Base-by-base conservation (phyloP, 192 early-diverging fungal genomes). In the Oehlia diaphana region DNA sequence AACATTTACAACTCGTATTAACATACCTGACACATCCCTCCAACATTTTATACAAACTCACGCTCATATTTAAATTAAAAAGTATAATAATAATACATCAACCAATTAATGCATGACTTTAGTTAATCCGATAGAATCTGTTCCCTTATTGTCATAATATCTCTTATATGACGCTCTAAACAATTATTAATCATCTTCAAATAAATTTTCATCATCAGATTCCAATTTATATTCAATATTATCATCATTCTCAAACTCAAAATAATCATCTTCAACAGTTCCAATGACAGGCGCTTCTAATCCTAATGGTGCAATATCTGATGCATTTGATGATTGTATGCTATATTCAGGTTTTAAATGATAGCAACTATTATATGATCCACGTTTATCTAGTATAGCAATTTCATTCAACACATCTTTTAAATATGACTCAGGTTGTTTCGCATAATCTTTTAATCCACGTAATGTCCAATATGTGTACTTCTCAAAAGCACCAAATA, bases 391-490 rank as follows among this genome's bases (percentile, higher is more conserved):
- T 61, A 96, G 85, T 31, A 91, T 86, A 35, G 92, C 92, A 62
- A 98, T 90, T 62, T 97, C 94, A 8, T 79, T 81, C 42, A 98
- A 75, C 2, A 96, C 91, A 68, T 98, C 96, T 76, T 94, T 95
- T 21, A 98, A 83, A 78, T 91, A 98, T 31, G 81, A 80, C 69
- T 83, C 82, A 1, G 97, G 97, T 87, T 98, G 97, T 47, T 92
- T 86, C 3, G 91, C 93, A 49, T 90, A 87, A 79, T 96, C 95
- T 9, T 91, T 85, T 39, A 99, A 84, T 28, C 92, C 93, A 82
- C 94, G 95, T 83, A 98, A 91, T 23, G 89, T 89, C 92, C 93
- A 96, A 82, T 96, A 94, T n/a, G 88, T 88, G 77, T 91, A 91
- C 73, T 89, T 83, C 67, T 94, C 91, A 83, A 96, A 99, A 9